phyloP scores from a whole-genome alignment of 2,329 filamentous ascomycete genomes.

The Aspergillus alliaceus region DNA sequence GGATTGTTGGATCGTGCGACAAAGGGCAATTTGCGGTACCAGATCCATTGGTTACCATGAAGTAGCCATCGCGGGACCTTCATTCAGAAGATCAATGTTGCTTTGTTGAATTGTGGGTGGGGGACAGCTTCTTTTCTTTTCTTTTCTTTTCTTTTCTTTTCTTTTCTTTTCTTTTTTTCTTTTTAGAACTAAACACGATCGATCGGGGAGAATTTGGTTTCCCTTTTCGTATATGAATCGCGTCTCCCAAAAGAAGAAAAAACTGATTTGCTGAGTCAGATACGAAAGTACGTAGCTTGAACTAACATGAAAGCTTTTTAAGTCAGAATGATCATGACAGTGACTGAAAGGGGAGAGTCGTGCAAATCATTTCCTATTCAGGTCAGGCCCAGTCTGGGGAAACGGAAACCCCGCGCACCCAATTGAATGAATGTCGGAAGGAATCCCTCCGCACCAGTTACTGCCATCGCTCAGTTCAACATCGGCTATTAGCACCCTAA shows the following conservation, averaged over 20 bases:
- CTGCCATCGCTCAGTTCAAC: slow-evolving; percentile 14
- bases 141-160: no score
- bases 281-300: no score
- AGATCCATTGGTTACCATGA: slow-evolving; percentile 14
- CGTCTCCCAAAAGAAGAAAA: no score
- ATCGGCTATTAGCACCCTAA: slow-evolving; percentile 5
- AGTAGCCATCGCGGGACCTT: slow-evolving; percentile 25
- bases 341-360: no score
- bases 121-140: no score
- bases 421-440: slow-evolving; percentile 16
- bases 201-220: no score
- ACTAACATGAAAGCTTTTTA: background rate
- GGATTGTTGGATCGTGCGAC: background rate
- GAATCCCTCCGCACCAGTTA: slow-evolving; percentile 38
- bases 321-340: background rate
- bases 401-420: slow-evolving; percentile 30
- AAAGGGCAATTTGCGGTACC: slow-evolving; percentile 1
- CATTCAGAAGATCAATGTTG: slow-evolving; percentile 22
- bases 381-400: slow-evolving; percentile 28
- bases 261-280: background rate
- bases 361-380: slow-evolving; percentile 1
- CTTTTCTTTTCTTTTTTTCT: no score
- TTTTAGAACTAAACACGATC: no score
- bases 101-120: no score
- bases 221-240: no score